Evolutionary conservation across 192 early-diverging fungal genomes (phyloP), one percentile per base, ranked within the genome.

Genomic region (Coemansia sp.): DNA sequence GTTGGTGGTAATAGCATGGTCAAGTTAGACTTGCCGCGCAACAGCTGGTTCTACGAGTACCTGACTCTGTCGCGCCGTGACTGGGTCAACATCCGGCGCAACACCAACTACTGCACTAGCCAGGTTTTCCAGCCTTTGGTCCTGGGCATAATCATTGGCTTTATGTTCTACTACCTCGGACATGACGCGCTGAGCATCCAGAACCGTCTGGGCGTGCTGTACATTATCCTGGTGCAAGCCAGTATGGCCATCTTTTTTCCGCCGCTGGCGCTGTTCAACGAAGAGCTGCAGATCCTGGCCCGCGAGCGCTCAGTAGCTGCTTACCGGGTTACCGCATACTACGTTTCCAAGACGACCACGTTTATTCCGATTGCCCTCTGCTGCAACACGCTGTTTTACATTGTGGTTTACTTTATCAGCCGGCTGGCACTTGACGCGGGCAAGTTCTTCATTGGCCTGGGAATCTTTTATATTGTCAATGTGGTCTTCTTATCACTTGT

Each of bases 261-360:
- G 6, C 67, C 65, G 52, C 64, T 80, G 14, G 60, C 56, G 0
- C 40, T 75, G 23, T 81, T 70, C 67, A 65, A 67, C 24, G 46
- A 70, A 40, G 70, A 86, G 61, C 77, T 76, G n/a, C 61, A 55
- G 45, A 85, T 85, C 32, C 74, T 88, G 72, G 48, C 74, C 19
- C 79, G 86, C 1, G 89, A 91, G 74, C 81, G 88, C 5, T 83
- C 85, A 9, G 63, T 77, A 29, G 84, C 86, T 0, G 74, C 83
- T n/a, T 91, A 87, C 81, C 76, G 89, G 18, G 56, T 84, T 33
- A 77, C 81, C 6, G 77, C 86, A 18, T 87, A 77, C 55, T 89
- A 81, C 47, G 40, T 85, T 23, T 82, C 87, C 33, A 89, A 88
- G 69, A 56, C 84, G 47, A 67, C 87, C 9, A 80, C 80, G 16